Conservation (phyloP, 1,284 basidiomycete species). For the Stereum hirsutum region DNA sequence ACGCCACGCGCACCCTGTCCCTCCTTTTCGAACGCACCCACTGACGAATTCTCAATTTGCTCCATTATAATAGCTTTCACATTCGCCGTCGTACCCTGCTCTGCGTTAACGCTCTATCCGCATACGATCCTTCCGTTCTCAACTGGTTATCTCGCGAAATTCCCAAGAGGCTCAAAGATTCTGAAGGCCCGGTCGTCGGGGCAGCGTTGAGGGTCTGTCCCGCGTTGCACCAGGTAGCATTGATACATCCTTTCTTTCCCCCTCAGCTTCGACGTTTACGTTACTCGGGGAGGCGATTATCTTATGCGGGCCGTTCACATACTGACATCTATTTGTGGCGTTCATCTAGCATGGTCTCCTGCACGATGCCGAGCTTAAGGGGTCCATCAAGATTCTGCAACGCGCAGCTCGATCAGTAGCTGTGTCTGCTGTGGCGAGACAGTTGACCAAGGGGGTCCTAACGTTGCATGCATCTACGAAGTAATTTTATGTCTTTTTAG, state of each 20-base stretch:
- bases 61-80: constrained; percentile 33
- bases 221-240: constrained; percentile 17
- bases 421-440: constrained; percentile 1
- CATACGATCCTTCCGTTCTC: constrained; percentile 37
- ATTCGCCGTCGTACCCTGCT: constrained; percentile 55
- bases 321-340: constrained; percentile 2
- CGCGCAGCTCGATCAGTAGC: background rate
- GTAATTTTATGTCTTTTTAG: background rate
- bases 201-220: constrained; percentile 34
- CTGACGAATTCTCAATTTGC: no score
- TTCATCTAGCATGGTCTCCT: constrained; percentile 3
- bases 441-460: background rate
- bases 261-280: background rate
- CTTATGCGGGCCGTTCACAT: no score
- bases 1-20: no score
- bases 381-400: background rate
- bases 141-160: constrained; percentile 32
- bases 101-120: constrained; percentile 46
- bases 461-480: constrained; percentile 11
- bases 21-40: no score
- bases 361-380: background rate
- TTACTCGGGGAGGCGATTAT: no score
- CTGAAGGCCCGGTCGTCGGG: constrained; percentile 33
- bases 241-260: background rate
- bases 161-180: constrained; percentile 36